A percentile compares a stretch with the other conserved stretches of the same genome.
These are phyloP conservation scores for Rosa hybrid DNA, from an alignment of 331 rosid genomes.

Conservation along the genomic window DNA sequence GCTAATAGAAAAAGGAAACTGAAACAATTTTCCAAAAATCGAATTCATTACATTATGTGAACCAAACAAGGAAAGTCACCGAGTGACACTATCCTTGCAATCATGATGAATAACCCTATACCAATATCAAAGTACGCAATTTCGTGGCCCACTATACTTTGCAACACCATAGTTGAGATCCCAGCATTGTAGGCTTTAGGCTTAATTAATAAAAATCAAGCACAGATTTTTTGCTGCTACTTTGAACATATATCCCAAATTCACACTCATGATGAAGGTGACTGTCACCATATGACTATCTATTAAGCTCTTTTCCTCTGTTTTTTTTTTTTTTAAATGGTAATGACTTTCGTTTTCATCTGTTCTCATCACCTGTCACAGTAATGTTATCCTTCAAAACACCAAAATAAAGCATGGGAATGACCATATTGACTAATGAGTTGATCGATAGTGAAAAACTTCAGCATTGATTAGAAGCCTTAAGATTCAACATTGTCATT, in stretches of 20 bases:
- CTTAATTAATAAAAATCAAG: neutral
- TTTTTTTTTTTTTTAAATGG: conserved; percentile 18
- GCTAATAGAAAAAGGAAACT: neutral
- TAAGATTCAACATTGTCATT: conserved; percentile 13
- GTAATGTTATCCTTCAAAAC: conserved; percentile 3
- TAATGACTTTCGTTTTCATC: conserved; percentile 27
- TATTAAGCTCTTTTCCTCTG: neutral
- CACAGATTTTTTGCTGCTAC: neutral
- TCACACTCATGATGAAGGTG: conserved; percentile 16
- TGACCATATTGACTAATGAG: neutral
- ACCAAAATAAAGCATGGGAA: conserved; percentile 9
- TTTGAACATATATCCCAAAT: neutral
- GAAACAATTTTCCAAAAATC: neutral
- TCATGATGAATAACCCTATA: neutral
- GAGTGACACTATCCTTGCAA: conserved; percentile 8
- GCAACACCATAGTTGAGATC: neutral
- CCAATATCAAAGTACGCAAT: neutral
- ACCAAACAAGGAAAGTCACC: neutral
- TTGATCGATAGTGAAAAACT: neutral
- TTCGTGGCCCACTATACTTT: neutral
- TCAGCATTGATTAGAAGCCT: conserved; percentile 7
- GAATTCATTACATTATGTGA: neutral
- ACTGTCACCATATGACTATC: neutral
- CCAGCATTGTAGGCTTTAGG: neutral
- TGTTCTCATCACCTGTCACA: conserved; percentile 1